phyloP scores from a whole-genome alignment of 805 yeast species.

The Pichia insulana region DNA sequence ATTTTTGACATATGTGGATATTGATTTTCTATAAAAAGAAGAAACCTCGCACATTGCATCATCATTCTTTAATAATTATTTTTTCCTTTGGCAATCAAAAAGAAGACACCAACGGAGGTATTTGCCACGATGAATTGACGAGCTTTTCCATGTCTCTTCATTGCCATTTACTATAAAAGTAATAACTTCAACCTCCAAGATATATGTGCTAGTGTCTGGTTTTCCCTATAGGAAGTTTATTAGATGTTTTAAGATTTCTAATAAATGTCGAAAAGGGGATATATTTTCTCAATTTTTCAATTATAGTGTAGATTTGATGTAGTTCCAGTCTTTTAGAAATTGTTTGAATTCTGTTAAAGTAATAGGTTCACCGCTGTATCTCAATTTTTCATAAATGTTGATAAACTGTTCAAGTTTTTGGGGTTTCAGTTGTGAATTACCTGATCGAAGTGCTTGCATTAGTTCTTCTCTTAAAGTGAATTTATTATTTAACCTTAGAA shows the following conservation, averaged over 20 bases:
- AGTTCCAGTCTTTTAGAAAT: constrained; percentile 33
- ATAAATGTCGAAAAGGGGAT: constrained; percentile 51
- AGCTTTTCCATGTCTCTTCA: constrained; percentile 52
- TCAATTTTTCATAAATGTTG: constrained; percentile 52
- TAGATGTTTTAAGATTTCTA: constrained; percentile 41
- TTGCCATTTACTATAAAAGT: constrained; percentile 42
- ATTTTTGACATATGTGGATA: too few species aligned
- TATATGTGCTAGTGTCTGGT: constrained; percentile 17
- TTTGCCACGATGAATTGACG: constrained; percentile 65
- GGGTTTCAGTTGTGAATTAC: constrained; percentile 6
- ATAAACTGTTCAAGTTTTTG: constrained; percentile 28
- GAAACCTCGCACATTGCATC: neutral
- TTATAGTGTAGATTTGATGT: neutral
- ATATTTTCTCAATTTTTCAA: constrained; percentile 15
- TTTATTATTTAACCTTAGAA: constrained; percentile 16
- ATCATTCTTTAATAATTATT: too few species aligned
- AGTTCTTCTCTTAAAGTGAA: constrained; percentile 23
- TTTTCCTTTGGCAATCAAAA: constrained; percentile 42
- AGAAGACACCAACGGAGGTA: constrained; percentile 40
- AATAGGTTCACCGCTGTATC: constrained; percentile 58
- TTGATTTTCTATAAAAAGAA: neutral
- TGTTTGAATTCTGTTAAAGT: constrained; percentile 49
- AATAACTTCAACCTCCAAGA: constrained; percentile 44
- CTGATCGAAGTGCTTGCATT: constrained; percentile 6
- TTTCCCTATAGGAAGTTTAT: constrained; percentile 55